Conservation (phyloP, 495 filamentous ascomycete species). For the Penicillium waksmanii region DNA sequence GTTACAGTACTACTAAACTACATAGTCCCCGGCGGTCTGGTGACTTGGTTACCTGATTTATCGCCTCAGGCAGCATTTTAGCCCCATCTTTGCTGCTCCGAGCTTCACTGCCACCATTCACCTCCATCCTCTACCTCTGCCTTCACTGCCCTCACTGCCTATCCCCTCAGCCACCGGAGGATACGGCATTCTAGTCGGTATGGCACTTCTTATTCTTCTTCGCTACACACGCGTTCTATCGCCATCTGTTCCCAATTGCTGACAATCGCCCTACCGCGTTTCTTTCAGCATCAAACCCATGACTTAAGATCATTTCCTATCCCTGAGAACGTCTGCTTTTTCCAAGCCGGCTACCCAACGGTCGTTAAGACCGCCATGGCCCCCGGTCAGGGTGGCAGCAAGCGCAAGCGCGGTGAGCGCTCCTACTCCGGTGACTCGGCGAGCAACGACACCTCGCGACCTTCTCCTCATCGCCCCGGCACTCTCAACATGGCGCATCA, state of each 20-base stretch:
- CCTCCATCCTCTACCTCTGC: slow-evolving; percentile 18
- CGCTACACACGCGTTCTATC: background rate
- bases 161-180: background rate
- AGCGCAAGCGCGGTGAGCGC: slow-evolving; percentile 62
- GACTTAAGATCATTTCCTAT: slow-evolving; percentile 41
- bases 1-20: background rate
- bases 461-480: slow-evolving; percentile 67
- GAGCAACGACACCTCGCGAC: slow-evolving; percentile 54
- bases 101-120: slow-evolving; percentile 28
- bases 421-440: slow-evolving; percentile 54
- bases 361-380: slow-evolving; percentile 45
- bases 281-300: slow-evolving; percentile 39
- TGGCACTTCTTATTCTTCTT: slow-evolving; percentile 3
- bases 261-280: slow-evolving; percentile 7
- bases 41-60: slow-evolving; percentile 3
- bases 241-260: slow-evolving; percentile 17
- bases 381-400: slow-evolving; percentile 55
- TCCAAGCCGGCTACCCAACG: slow-evolving; percentile 31
- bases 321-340: slow-evolving; percentile 29
- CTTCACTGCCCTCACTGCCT: slow-evolving; percentile 11
- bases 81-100: slow-evolving; percentile 22
- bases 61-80: slow-evolving; percentile 25
- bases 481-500: slow-evolving; percentile 63
- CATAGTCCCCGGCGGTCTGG: background rate
- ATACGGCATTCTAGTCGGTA: slow-evolving; percentile 23